Conservation (phyloP, 1,139 yeast genomes). For the Hemisphaericaspora xylofermentans region DNA sequence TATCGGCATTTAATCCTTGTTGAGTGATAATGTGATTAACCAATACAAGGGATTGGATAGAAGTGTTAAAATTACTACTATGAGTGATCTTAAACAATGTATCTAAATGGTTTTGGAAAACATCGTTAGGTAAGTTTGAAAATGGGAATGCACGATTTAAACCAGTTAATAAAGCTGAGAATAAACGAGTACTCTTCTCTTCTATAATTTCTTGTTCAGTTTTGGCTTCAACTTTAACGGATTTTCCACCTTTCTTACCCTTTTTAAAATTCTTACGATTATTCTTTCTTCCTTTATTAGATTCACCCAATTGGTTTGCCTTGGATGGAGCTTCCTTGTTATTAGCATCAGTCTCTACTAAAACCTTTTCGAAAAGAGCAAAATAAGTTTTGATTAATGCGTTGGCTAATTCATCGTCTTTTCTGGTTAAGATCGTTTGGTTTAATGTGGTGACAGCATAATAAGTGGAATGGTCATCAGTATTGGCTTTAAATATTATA, state of each 20-base stretch:
- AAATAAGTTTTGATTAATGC: constrained; percentile 80
- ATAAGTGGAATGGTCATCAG: constrained; percentile 85
- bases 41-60: constrained; percentile 86
- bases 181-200: constrained; percentile 81
- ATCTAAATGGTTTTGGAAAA: constrained; percentile 76
- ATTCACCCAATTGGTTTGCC: constrained; percentile 38
- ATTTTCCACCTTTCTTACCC: constrained; percentile 77
- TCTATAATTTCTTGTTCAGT: constrained; percentile 71
- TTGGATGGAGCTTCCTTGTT: constrained; percentile 40
- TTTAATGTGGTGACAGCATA: constrained; percentile 85
- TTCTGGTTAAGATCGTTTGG: constrained; percentile 83
- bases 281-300: constrained; percentile 54
- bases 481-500: constrained; percentile 63
- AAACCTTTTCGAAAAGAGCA: constrained; percentile 77
- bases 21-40: constrained; percentile 70
- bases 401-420: constrained; percentile 78
- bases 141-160: constrained; percentile 96
- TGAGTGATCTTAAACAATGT: constrained; percentile 89
- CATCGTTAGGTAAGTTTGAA: constrained; percentile 69
- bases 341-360: constrained; percentile 61
- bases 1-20: constrained; percentile 60
- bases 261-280: constrained; percentile 49
- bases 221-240: constrained; percentile 63
- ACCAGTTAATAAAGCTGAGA: constrained; percentile 91
- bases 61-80: constrained; percentile 90